These are phyloP conservation scores for Lentinula lateritia DNA, from an alignment of 768 basidiomycete genomes.

Conservation along the genomic window DNA sequence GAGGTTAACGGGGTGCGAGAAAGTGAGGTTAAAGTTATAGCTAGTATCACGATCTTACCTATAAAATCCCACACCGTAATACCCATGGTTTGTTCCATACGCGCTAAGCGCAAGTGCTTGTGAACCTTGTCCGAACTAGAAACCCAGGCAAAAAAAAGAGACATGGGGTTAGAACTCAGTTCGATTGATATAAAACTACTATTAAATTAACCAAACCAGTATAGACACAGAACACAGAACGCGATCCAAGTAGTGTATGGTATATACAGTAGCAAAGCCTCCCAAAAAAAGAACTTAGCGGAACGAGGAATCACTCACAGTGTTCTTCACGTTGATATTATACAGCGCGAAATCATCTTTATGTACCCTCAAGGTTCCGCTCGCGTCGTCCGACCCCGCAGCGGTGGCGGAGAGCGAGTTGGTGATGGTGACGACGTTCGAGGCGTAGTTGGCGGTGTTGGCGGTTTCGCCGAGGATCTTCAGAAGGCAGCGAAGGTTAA, in stretches of 20 bases:
- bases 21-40: too few relatives aligned
- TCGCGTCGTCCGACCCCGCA: constrained; percentile 6
- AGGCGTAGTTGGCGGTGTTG: background rate
- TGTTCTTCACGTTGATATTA: constrained; percentile 26
- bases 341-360: constrained; percentile 25
- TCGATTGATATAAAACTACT: too few relatives aligned
- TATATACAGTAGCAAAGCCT: too few relatives aligned
- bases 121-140: constrained; percentile 18
- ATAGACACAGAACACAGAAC: background rate
- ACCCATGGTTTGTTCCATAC: constrained; percentile 20
- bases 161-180: too few relatives aligned
- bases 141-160: background rate
- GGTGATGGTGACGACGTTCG: constrained; percentile 2
- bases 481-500: background rate
- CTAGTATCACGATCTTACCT: constrained; percentile 3
- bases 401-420: background rate
- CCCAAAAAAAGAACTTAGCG: too few relatives aligned
- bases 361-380: constrained; percentile 25
- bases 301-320: constrained; percentile 5
- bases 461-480: constrained; percentile 4
- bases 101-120: constrained; percentile 23
- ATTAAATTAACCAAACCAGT: too few relatives aligned
- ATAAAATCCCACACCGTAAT: constrained; percentile 20
- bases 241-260: too few relatives aligned
- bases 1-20: too few relatives aligned